Conservation (phyloP, 2,329 filamentous ascomycete genomes). For the Dactylellina leptospora region DNA sequence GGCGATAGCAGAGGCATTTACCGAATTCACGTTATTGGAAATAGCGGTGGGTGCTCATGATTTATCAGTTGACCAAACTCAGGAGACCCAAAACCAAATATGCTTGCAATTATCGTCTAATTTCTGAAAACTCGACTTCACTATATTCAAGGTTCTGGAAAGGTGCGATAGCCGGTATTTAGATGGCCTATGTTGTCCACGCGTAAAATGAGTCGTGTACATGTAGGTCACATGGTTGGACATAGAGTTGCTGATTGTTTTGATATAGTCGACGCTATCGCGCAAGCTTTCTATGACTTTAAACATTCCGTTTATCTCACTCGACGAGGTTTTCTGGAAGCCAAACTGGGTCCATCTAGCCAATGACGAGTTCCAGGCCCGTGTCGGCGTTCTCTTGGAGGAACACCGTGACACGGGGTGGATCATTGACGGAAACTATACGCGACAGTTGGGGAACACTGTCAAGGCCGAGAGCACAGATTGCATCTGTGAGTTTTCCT, state of each 20-base stretch:
- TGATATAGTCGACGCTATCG: conserved; percentile 35
- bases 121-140: too few species aligned
- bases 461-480: conserved; percentile 28
- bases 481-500: conserved; percentile 29
- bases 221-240: too few species aligned
- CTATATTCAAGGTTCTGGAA: conserved; percentile 20
- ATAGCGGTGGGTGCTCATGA: conserved; percentile 29
- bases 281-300: conserved; percentile 21
- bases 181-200: too few species aligned
- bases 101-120: too few species aligned
- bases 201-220: too few species aligned
- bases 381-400: conserved; percentile 14
- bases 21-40: conserved; percentile 46
- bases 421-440: conserved; percentile 45
- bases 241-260: too few species aligned
- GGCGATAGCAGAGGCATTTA: conserved; percentile 37
- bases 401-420: conserved; percentile 26
- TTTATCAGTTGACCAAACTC: too few species aligned
- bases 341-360: conserved; percentile 21
- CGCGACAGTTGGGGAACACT: conserved; percentile 11
- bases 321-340: conserved; percentile 42
- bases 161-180: conserved; percentile 30
- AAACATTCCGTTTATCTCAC: conserved; percentile 27
- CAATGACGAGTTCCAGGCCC: conserved; percentile 37
- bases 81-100: too few species aligned